Percentiles rank a stretch among this genome's conserved stretches.
These are phyloP conservation scores for Pythium brassicae DNA, from an alignment of 352 stramenopile genomes.

Conservation along the genomic window DNA sequence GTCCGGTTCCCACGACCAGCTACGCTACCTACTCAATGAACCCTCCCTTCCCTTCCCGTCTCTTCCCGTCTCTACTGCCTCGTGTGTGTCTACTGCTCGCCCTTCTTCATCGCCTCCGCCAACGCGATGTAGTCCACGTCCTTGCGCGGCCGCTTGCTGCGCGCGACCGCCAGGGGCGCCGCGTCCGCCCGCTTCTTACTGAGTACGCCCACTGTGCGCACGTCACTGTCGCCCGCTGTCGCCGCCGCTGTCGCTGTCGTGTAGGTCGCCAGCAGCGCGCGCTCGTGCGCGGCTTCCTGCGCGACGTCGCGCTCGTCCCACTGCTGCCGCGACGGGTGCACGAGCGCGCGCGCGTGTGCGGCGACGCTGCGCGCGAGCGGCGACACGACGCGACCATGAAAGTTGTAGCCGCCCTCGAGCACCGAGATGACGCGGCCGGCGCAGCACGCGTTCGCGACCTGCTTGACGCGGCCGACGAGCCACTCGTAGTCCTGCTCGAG, in stretches of 20 bases:
- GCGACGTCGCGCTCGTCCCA: conserved; percentile 45
- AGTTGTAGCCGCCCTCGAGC: conserved; percentile 86
- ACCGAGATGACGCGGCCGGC: conserved; percentile 77
- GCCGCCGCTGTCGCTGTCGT: too few relatives aligned
- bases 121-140: conserved; percentile 70
- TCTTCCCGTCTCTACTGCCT: too few relatives aligned
- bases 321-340: conserved; percentile 37
- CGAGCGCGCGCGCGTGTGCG: conserved; percentile 56
- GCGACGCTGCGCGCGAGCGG: conserved; percentile 76
- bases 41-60: not conserved
- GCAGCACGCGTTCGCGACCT: conserved; percentile 66
- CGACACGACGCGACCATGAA: conserved; percentile 77
- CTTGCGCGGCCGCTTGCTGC: conserved; percentile 49
- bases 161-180: conserved; percentile 12
- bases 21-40: not conserved
- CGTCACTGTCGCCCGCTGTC: not conserved
- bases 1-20: too few relatives aligned
- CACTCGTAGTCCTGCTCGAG: conserved; percentile 85
- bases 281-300: conserved; percentile 50
- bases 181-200: conserved; percentile 29
- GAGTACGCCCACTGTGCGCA: conserved; percentile 11
- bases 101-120: conserved; percentile 39
- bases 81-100: conserved; percentile 19
- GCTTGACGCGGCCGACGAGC: conserved; percentile 71
- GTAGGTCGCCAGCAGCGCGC: conserved; percentile 46